Percentiles rank a stretch among this genome's conserved stretches.
phyloP scores from a whole-genome alignment of 108 stramenopile species.

The Stephanodiscus triporus region DNA sequence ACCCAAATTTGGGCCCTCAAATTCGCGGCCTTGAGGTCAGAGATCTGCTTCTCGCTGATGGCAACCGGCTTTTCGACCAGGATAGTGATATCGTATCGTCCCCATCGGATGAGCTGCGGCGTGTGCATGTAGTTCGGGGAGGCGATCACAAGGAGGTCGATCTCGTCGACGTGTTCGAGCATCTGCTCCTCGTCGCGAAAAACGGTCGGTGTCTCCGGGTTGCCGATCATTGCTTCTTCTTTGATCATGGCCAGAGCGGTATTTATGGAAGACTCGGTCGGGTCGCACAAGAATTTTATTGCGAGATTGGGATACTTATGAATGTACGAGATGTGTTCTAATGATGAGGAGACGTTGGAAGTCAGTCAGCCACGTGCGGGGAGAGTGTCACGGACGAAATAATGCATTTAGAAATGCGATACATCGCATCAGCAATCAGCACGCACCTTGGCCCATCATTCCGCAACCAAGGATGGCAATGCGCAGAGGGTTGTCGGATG shows the following conservation, averaged over 20 bases:
- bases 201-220: slow-evolving; percentile 14
- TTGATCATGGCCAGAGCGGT: slow-evolving; percentile 36
- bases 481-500: slow-evolving; percentile 16
- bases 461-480: slow-evolving; percentile 83
- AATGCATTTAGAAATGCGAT: background rate
- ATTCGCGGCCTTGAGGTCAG: slow-evolving; percentile 49
- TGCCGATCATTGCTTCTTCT: slow-evolving; percentile 8
- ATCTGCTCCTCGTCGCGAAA: slow-evolving; percentile 67
- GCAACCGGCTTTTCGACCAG: slow-evolving; percentile 83
- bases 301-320: slow-evolving; percentile 63
- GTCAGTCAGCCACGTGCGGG: background rate
- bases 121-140: slow-evolving; percentile 84
- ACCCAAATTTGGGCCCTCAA: slow-evolving; percentile 77
- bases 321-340: slow-evolving; percentile 85
- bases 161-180: slow-evolving; percentile 55
- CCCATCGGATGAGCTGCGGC: slow-evolving; percentile 70
- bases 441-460: slow-evolving; percentile 53
- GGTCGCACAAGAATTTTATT: slow-evolving; percentile 81
- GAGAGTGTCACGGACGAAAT: background rate
- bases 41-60: slow-evolving; percentile 70
- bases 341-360: slow-evolving; percentile 42
- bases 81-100: slow-evolving; percentile 65
- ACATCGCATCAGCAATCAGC: background rate
- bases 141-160: slow-evolving; percentile 84
- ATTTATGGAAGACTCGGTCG: slow-evolving; percentile 55